Evolutionary conservation across 1,139 yeast species (phyloP).

Genomic region (Ashbya aceris): DNA sequence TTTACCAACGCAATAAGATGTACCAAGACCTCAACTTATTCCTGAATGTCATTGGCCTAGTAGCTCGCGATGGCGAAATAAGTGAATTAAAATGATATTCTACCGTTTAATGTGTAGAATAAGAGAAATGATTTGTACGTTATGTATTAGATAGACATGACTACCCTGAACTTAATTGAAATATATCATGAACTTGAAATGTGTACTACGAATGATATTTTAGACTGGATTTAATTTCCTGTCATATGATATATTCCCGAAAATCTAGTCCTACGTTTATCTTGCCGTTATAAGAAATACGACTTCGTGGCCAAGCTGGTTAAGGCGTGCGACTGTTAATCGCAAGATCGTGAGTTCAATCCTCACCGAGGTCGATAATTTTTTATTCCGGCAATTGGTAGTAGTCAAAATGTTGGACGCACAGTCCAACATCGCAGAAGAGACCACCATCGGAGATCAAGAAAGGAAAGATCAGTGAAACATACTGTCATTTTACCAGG

Average conservation of each 20-base stretch:
- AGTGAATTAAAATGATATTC: conserved; percentile 31
- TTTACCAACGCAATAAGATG: conserved; percentile 50
- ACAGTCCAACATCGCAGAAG: too few species aligned
- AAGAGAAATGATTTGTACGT: too few species aligned
- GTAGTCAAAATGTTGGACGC: too few species aligned
- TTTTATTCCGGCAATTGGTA: neutral
- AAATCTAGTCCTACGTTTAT: neutral
- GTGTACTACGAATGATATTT: too few species aligned
- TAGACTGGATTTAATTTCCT: too few species aligned
- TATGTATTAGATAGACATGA: too few species aligned
- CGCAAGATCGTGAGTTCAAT: conserved; percentile 16
- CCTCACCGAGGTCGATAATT: conserved; percentile 14
- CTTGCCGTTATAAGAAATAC: too few species aligned
- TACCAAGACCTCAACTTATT: conserved; percentile 81
- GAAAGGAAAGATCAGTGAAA: too few species aligned
- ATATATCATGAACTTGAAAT: neutral
- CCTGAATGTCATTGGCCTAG: conserved; percentile 92
- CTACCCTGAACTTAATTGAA: neutral
- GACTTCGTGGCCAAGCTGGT: conserved; percentile 17
- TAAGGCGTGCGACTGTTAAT: conserved; percentile 16
- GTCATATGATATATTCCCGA: too few species aligned
- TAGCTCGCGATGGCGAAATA: conserved; percentile 56
- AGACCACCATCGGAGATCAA: too few species aligned
- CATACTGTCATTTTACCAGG: too few species aligned
- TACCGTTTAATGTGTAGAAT: neutral